A percentile compares a stretch with the other conserved stretches of the same genome.
Evolutionary conservation across 805 yeast genomes (phyloP).

Genomic region (Clavispora asparagi): DNA sequence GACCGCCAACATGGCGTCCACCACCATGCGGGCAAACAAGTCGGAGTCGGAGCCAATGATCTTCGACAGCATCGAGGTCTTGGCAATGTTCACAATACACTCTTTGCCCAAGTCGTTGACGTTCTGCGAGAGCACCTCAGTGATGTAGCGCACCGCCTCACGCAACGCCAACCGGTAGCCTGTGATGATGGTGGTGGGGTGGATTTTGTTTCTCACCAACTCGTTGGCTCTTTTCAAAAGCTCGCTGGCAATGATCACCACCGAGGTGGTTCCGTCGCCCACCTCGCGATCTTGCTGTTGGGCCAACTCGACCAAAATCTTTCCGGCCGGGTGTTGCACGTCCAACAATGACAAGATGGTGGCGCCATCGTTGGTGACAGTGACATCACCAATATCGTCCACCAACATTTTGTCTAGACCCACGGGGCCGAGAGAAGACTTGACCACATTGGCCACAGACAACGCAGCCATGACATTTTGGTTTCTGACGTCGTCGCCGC

Average conservation of each 20-base stretch:
- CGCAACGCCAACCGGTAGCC: constrained; percentile 92
- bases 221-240: constrained; percentile 89
- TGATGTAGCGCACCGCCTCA: constrained; percentile 84
- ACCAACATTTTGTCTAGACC: constrained; percentile 98
- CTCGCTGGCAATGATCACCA: constrained; percentile 93
- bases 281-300: constrained; percentile 99
- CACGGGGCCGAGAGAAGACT: constrained; percentile 95
- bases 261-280: constrained; percentile 98
- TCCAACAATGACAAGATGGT: constrained; percentile 86
- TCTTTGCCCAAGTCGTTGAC: constrained; percentile 80
- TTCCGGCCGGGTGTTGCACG: constrained; percentile 99
- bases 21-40: constrained; percentile 85
- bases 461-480: constrained; percentile 94
- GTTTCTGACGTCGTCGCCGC: constrained; percentile 94
- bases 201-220: constrained; percentile 86
- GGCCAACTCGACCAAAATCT: constrained; percentile 92
- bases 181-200: constrained; percentile 96
- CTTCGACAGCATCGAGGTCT: constrained; percentile 95
- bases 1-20: constrained; percentile 92
- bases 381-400: constrained; percentile 98
- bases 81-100: constrained; percentile 84
- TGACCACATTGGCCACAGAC: constrained; percentile 78
- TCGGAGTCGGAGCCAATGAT: constrained; percentile 92
- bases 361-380: constrained; percentile 98
- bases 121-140: constrained; percentile 75